Evolutionary conservation across 208 protist species (phyloP), one percentile per base, ranked within the genome.

Genomic region (Blastocrithidia nonstop): DNA sequence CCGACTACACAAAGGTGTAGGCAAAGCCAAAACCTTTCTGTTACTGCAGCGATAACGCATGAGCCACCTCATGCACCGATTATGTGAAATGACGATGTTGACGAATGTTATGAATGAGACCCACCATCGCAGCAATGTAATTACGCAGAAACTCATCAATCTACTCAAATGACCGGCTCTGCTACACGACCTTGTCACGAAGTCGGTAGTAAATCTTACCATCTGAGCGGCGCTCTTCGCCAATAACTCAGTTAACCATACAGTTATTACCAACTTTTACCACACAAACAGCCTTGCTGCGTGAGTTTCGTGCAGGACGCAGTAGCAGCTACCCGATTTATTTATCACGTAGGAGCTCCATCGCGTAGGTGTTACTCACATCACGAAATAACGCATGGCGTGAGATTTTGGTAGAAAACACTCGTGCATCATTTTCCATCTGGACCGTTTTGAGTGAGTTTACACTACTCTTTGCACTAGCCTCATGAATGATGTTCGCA

Each of bases 311-410:
- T 19, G 59, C 52, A n/a, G 71, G 71, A 3, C 82, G 77, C 32
- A 91, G 54, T 22, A 91, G 54, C 8, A 73, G 53, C 57, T 91
- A 76, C 9, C 82, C 82, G 42, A 91, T 82, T 20, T 83, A 61
- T 50, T 83, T 84, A 44, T 81, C 72, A 21, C 64, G 71, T 31
- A 91, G 66, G 51, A 76, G 67, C 40, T 69, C 57, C 13, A 57
- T 40, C 20, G 69, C 58, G 3, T 57, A 52, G 16, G 37, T 62
- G 35, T 67, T 71, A 36, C 51, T 62, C 4, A 76, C 51, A 45
- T 79, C 70, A 35, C 77, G 72, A 43, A 87, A 87, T 22, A 91
- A 63, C 0, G 67, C 59, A 59, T 91, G 82, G 5, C 66, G 67
- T 16, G 77, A 80, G 37, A 84, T 73, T 51, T 91, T 91, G 7